Conservation (phyloP, 345 rosid species). For the Salix arbutifolia region DNA sequence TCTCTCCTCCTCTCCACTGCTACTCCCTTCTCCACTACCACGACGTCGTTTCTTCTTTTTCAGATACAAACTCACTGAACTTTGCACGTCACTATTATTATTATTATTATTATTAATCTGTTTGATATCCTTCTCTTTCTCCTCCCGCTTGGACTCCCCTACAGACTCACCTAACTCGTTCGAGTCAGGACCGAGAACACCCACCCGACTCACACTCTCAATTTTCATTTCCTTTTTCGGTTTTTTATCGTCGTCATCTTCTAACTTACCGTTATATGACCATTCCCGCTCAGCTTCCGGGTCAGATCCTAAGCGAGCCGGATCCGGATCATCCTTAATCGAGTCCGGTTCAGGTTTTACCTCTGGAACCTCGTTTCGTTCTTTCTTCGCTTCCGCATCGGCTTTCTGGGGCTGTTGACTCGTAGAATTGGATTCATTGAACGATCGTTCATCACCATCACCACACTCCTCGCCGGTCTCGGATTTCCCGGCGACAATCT, state of each 20-base stretch:
- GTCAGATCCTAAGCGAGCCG: conserved; percentile 5
- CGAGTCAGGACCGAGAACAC: conserved; percentile 25
- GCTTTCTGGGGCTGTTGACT: conserved; percentile 40
- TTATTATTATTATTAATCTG: too few relatives aligned
- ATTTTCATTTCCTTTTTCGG: conserved; percentile 18
- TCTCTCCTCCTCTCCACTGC: conserved; percentile 36
- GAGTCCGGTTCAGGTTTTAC: conserved; percentile 26
- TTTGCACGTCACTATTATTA: conserved; percentile 49
- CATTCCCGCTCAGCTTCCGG: conserved; percentile 19
- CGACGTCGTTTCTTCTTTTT: conserved; percentile 34
- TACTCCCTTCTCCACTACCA: conserved; percentile 11
- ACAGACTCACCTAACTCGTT: conserved; percentile 37
- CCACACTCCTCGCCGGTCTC: conserved; percentile 21
- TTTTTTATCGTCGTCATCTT: conserved; percentile 5
- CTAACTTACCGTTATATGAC: conserved; percentile 17
- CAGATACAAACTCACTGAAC: conserved; percentile 54
- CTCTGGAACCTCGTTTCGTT: conserved; percentile 22
- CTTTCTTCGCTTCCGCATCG: conserved; percentile 27
- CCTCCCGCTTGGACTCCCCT: conserved; percentile 39
- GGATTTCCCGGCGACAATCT: conserved; percentile 10
- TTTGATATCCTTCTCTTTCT: conserved; percentile 10
- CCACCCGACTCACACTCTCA: conserved; percentile 11
- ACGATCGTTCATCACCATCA: conserved; percentile 40
- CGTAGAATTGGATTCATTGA: conserved; percentile 50
- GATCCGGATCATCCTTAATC: conserved; percentile 20